Evolutionary conservation across 257 asterid species (phyloP).

Genomic region (Scutellaria barbata): DNA sequence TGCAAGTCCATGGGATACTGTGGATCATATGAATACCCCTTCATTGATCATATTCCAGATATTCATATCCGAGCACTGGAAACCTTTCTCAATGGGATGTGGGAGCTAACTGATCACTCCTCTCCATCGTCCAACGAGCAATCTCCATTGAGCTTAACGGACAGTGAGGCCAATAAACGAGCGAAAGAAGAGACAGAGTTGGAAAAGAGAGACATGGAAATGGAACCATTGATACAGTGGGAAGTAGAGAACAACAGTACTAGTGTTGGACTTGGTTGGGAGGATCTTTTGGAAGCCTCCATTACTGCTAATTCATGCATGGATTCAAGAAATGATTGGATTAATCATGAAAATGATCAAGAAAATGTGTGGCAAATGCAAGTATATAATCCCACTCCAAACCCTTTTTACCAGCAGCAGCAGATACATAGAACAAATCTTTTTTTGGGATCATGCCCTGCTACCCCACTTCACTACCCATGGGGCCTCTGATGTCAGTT

Average conservation of each 20-base stretch:
- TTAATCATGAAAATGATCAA: constrained; percentile 2
- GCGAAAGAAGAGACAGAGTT: background rate
- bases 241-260: constrained; percentile 40
- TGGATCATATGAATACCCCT: constrained; percentile 59
- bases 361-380: constrained; percentile 50
- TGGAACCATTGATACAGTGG: constrained; percentile 55
- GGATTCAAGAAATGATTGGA: constrained; percentile 27
- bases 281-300: constrained; percentile 68
- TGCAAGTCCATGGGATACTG: constrained; percentile 58
- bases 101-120: constrained; percentile 61
- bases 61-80: constrained; percentile 65
- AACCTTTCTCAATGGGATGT: constrained; percentile 59
- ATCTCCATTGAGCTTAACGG: constrained; percentile 38
- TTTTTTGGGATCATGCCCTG: no score
- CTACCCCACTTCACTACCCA: constrained; percentile 36
- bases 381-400: constrained; percentile 41
- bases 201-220: constrained; percentile 34
- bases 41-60: constrained; percentile 56
- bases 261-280: constrained; percentile 46
- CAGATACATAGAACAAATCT: background rate
- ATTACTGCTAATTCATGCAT: constrained; percentile 35
- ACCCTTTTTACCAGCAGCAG: constrained; percentile 47
- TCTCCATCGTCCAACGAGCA: constrained; percentile 37
- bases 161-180: constrained; percentile 25
- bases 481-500: constrained; percentile 39